Conservation (phyloP, 2,329 filamentous ascomycete species). For the Aaosphaeria pasadenensis region DNA sequence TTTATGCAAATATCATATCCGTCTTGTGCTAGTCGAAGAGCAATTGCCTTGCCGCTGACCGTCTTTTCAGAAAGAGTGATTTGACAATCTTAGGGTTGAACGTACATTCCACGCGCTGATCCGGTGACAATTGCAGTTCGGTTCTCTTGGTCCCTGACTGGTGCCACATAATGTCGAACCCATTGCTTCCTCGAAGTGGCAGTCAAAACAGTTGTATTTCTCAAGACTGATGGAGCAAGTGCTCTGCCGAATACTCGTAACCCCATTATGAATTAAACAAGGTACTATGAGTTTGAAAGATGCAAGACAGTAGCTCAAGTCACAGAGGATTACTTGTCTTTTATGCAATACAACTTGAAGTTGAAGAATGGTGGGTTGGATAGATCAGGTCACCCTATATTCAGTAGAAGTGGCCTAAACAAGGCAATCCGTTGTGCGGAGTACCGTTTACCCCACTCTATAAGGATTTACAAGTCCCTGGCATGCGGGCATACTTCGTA, state of each 20-base stretch:
- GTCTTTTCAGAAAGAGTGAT: constrained; percentile 3
- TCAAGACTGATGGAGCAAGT: too few species aligned
- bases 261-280: too few species aligned
- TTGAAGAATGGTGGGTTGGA: too few species aligned
- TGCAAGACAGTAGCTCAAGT: too few species aligned
- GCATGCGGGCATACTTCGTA: constrained; percentile 3
- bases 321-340: too few species aligned
- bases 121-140: constrained; percentile 39
- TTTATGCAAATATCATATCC: constrained; percentile 67
- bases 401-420: constrained; percentile 1
- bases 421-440: constrained; percentile 20
- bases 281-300: too few species aligned
- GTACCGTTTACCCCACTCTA: constrained; percentile 22
- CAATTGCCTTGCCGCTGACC: constrained; percentile 59
- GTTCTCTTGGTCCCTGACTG: neutral
- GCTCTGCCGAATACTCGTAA: too few species aligned
- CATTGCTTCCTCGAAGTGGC: too few species aligned
- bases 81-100: neutral
- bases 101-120: constrained; percentile 36
- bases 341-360: too few species aligned
- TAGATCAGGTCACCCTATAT: neutral
- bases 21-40: constrained; percentile 60
- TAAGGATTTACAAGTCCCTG: neutral
- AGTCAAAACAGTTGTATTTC: too few species aligned
- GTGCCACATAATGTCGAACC: too few species aligned